These are phyloP conservation scores for Cryptococcus maquisensis DNA, from an alignment of 1,284 basidiomycete genomes.

Conservation along the genomic window DNA sequence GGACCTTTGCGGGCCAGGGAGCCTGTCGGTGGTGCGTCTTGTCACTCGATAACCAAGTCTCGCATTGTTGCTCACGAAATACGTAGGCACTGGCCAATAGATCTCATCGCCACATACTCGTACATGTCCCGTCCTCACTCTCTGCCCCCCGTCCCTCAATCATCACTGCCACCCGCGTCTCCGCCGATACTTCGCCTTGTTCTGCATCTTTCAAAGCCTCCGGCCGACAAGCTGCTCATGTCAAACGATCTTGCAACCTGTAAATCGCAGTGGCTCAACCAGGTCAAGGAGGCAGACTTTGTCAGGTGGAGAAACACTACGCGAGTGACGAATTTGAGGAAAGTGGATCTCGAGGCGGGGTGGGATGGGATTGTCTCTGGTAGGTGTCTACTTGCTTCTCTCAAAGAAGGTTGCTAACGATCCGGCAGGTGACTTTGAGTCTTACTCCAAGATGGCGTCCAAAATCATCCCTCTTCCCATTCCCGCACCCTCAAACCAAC, in stretches of 20 bases:
- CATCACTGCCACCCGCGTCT: neutral
- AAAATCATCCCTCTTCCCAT: constrained; percentile 60
- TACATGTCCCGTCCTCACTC: constrained; percentile 27
- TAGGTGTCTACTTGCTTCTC: constrained; percentile 49
- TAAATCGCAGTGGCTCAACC: constrained; percentile 86
- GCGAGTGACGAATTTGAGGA: constrained; percentile 78
- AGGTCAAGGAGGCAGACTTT: constrained; percentile 91
- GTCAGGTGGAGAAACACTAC: constrained; percentile 91
- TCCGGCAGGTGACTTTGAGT: constrained; percentile 79
- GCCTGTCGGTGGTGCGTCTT: constrained; percentile 65
- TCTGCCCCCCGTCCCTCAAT: constrained; percentile 8
- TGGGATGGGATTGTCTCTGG: constrained; percentile 92
- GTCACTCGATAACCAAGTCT: neutral
- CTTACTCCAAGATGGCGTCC: constrained; percentile 84
- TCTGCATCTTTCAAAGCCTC: constrained; percentile 70
- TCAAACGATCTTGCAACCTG: constrained; percentile 73
- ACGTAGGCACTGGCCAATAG: constrained; percentile 89
- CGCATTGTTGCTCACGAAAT: neutral
- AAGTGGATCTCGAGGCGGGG: constrained; percentile 84
- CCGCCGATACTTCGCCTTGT: constrained; percentile 64
- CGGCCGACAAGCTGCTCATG: constrained; percentile 75
- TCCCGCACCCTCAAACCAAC: constrained; percentile 49
- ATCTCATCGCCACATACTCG: constrained; percentile 76
- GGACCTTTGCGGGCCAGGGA: constrained; percentile 53
- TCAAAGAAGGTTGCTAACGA: neutral